Base-by-base conservation (phyloP, 2,329 filamentous ascomycete genomes). In the Rosellinia necatrix region DNA sequence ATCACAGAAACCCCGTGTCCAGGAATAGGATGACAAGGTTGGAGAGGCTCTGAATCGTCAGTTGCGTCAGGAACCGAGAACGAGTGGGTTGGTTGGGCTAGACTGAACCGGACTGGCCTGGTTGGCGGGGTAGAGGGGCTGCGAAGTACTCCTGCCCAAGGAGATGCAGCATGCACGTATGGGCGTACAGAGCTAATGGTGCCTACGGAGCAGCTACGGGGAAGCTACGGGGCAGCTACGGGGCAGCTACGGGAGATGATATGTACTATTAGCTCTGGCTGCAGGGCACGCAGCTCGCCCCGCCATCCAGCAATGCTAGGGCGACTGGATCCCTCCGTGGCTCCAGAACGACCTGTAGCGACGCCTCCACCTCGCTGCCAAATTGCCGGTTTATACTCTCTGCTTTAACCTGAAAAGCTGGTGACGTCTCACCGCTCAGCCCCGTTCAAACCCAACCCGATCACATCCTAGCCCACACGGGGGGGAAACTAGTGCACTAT, bases 341-440 rank as follows among this genome's bases (percentile, higher is more conserved):
- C 40, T 40, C 49, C 30, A 15, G 22, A 38, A 46, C 30, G 53
- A 50, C 49, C 53, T 60, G 49, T 50, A 42, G 15, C 25, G 19
- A 22, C 17, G 35, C 34, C 47, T 37, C 47, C 37, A 27, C 52
- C 34, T 43, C 56, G 41, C 56, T 38, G 48, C 27, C 43, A 13
- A 50, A 52, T 35, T 48, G 40, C 41, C 54, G 47, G 49, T 44
- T 32, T 46, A 43, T 37, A 15, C 19, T 4, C 24, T 9, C 38
- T 35, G 34, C 17, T 56, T 51, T 50, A 46, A n/a, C 53, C 49
- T 42, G 40, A 60, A 53, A 43, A 59, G 52, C 43, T 44, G 42
- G 48, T 46, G 25, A 50, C 41, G 22, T 60, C 55, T 58, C 58
- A 61, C 58, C 58, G 56, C 58, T 52, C 47, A 58, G 55, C 32